Evolutionary conservation across 257 asterid genomes (phyloP), one percentile per base, ranked within the genome.

Genomic region (Striga asiatica): DNA sequence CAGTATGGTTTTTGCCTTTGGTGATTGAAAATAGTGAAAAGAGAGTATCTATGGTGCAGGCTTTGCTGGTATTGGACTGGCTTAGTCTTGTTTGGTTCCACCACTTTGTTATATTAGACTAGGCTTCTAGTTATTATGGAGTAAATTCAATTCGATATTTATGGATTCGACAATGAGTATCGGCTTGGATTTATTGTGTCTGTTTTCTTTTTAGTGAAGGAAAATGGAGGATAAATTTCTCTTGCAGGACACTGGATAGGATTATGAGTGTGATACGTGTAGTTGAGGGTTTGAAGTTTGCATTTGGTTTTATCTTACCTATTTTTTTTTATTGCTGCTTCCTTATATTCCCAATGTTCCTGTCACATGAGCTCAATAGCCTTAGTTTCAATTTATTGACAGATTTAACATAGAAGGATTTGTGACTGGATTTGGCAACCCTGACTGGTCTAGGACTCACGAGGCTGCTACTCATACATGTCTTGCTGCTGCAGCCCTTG

Each of bases 391-490:
- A 38, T 74, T 53, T 71, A 34, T 78, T 61, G 60, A 42, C 91
- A 92, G 99, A 61, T 85, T 82, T 75, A 66, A 88, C 64, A 65
- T 92, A 13, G 78, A 88, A 56, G 97, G 99, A 52, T 75, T 38
- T 74, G 83, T 81, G 31, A 78, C 97, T 56, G 94, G 99, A 35
- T 84, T 92, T 75, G 99, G 99, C 69, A 84, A 83, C 77, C 91
- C 94, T 58, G 97, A 88, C 74, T 92, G 99, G 99, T 54, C 72
- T 13, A 85, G 78, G 62, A 79, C 95, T 34, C 97, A 88, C 10
- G 85, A 68, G 62, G 68, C 85, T 64, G 91, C 97, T 37, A 59
- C 84, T 13, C 83, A 48, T 67, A 92, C 94, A 14, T 76, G 88
- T 72, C 58, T 81, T 4, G 85, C 71, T n/a, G 93, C 88, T 70